Percentiles rank a stretch among this genome's conserved stretches.
Conservation (phyloP, 345 rosid species). For the Salix brachista region DNA sequence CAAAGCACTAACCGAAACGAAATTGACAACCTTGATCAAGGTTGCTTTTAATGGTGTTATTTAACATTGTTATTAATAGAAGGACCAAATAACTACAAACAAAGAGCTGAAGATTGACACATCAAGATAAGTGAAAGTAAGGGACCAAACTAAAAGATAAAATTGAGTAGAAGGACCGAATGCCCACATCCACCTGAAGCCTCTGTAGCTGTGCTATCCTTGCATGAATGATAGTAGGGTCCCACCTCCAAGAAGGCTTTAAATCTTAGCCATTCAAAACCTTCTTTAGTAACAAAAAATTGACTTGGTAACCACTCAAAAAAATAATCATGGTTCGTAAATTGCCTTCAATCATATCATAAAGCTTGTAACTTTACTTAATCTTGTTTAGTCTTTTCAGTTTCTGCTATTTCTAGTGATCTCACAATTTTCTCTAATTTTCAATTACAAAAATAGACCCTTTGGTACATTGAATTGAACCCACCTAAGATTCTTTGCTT, state of each 20-base stretch:
- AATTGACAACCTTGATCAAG: no score
- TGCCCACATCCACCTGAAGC: not conserved
- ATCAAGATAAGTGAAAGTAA: not conserved
- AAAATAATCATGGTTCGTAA: constrained; percentile 21
- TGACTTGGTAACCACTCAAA: constrained; percentile 16
- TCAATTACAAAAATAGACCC: not conserved
- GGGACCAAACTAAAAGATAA: not conserved
- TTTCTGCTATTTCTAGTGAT: constrained; percentile 6
- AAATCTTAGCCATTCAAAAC: constrained; percentile 55
- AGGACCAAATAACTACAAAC: not conserved
- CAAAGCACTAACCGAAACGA: no score
- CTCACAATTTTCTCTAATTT: not conserved
- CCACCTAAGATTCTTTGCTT: constrained; percentile 9
- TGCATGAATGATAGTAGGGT: constrained; percentile 13
- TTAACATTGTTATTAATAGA: not conserved
- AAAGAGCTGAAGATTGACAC: not conserved
- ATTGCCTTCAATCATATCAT: constrained; percentile 21
- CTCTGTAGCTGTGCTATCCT: not conserved
- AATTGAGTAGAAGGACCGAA: not conserved
- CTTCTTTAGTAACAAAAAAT: not conserved
- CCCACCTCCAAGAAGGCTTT: constrained; percentile 32
- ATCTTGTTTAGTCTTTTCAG: constrained; percentile 9
- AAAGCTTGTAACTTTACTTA: constrained; percentile 27
- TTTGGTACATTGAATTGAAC: not conserved
- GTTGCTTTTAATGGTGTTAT: no score